Evolutionary conservation across 495 filamentous ascomycete species (phyloP).

Genomic region (Podospora comata): DNA sequence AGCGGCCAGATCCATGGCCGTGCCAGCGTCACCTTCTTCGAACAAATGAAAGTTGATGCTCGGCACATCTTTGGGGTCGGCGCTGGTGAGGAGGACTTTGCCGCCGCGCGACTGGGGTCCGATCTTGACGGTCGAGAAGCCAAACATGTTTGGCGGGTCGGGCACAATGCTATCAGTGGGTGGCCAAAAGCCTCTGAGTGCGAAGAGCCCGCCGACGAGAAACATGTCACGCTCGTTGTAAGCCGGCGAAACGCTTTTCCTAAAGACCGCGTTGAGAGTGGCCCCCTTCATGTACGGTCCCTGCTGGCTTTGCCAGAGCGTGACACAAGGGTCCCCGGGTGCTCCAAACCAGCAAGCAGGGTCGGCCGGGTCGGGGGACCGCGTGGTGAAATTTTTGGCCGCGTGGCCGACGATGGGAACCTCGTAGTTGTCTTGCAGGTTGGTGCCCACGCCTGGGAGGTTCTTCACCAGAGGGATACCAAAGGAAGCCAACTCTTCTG

Average conservation of each 20-base stretch:
- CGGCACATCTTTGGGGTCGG: constrained; percentile 42
- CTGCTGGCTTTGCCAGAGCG: constrained; percentile 12
- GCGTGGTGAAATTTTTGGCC: constrained; percentile 14
- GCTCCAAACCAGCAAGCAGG: constrained; percentile 24
- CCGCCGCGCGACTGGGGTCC: constrained; percentile 37
- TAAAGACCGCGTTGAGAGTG: constrained; percentile 12
- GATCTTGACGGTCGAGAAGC: constrained; percentile 18
- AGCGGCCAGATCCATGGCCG: constrained; percentile 37
- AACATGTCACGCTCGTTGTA: constrained; percentile 16
- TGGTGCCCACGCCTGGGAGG: constrained; percentile 54
- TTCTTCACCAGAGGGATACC: constrained; percentile 48
- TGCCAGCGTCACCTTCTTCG: constrained; percentile 20
- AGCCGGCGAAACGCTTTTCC: constrained; percentile 8
- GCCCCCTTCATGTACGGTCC: constrained; percentile 11
- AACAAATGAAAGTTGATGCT: constrained; percentile 47
- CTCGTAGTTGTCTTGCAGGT: constrained; percentile 55
- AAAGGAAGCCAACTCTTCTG: constrained; percentile 45
- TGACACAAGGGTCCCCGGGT: constrained; percentile 24
- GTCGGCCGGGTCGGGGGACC: constrained; percentile 17
- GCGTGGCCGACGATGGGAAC: constrained; percentile 28
- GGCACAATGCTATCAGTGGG: constrained; percentile 2
- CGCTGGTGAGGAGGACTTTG: constrained; percentile 36
- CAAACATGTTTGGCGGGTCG: constrained; percentile 16
- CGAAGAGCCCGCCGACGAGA: constrained; percentile 34
- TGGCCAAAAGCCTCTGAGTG: constrained; percentile 36